phyloP scores from a whole-genome alignment of 352 stramenopile species.

The Phytophthora pseudosyringae region DNA sequence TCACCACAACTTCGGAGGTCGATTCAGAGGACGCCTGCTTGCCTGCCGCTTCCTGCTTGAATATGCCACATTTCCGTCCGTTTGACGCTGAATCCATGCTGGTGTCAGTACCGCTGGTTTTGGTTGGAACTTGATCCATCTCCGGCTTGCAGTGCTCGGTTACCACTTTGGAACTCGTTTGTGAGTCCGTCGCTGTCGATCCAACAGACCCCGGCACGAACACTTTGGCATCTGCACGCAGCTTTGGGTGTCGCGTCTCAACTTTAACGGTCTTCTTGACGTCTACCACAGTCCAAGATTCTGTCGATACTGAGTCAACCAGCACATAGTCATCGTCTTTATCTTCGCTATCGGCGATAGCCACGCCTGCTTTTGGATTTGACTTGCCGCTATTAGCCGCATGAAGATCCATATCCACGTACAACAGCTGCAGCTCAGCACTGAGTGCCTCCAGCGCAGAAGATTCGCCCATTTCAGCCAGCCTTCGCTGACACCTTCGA shows the following conservation, averaged over 20 bases:
- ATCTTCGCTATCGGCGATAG: background rate
- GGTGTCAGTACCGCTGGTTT: background rate
- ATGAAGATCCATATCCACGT: constrained; percentile 46
- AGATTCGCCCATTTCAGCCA: constrained; percentile 33
- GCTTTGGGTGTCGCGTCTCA: constrained; percentile 2
- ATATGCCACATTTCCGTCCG: no score
- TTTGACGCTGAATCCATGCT: background rate
- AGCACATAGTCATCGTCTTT: constrained; percentile 27
- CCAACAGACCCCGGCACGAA: constrained; percentile 21
- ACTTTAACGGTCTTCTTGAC: constrained; percentile 14
- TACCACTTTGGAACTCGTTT: background rate
- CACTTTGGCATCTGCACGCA: constrained; percentile 24
- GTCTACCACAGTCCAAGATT: constrained; percentile 24
- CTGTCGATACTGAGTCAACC: constrained; percentile 14
- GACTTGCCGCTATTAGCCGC: background rate
- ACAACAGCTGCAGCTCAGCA: constrained; percentile 41
- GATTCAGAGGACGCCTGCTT: constrained; percentile 13
- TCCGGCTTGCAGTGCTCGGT: background rate
- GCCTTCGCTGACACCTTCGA: constrained; percentile 33
- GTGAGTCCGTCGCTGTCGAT: background rate
- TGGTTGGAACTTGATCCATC: background rate
- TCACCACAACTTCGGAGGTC: constrained; percentile 15
- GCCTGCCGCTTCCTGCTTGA: constrained; percentile 2
- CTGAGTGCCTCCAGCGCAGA: constrained; percentile 31
- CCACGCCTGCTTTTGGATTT: background rate